Evolutionary conservation across 176 grass and related monocot species (phyloP).

Genomic region (bread wheat (Triticum aestivum)): IWGSC_CS_RefSeq_v2.1 NC_057794.1:434835505-434836004

Average conservation of each 20-base stretch:
- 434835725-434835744: neutral
- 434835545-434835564: no score
- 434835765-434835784: neutral
- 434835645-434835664: neutral
- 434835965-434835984: neutral
- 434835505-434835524: no score
- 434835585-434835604: no score
- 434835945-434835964: slow-evolving; percentile 3
- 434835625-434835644: neutral
- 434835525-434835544: no score
- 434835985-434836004: neutral
- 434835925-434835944: slow-evolving; percentile 7
- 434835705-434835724: no score
- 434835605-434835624: no score
- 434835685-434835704: no score
- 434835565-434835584: no score
- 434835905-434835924: slow-evolving; percentile 28
- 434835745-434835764: neutral
- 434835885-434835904: neutral
- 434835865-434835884: slow-evolving; percentile 29
- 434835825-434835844: slow-evolving; percentile 26
- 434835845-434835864: slow-evolving; percentile 24
- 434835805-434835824: neutral
- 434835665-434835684: neutral
- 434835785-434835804: neutral